Base-by-base conservation (phyloP, 2,329 filamentous ascomycete species). In the Colletotrichum plurivorum region DNA sequence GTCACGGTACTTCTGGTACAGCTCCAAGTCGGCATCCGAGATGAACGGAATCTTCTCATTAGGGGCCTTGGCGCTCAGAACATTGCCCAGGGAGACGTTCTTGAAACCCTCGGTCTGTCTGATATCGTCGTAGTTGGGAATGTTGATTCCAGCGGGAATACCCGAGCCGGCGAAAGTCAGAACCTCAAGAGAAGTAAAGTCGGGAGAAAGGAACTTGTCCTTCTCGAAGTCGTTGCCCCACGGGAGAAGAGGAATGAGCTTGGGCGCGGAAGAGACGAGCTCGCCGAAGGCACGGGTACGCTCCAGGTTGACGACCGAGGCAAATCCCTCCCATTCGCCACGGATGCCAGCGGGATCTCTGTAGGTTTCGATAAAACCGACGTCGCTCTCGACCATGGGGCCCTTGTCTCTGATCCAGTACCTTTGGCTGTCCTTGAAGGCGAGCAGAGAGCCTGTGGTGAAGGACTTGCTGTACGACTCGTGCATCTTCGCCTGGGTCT, bases 31-130 rank as follows among this genome's bases (percentile, higher is more conserved):
- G 52, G 88, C 86, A 2, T 93, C 89, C 15, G 90, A 87, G 76
- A 99, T 94, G 82, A 98, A 97, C 0, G 95, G 95, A 31, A 97
- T 93, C 73, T 93, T 93, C 84, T 98, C 95, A 75, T 97, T 92
- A 0, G 95, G 94, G 0, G 94, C 93, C 83, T 97, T 97, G 15
- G 96, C 96, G 72, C 91, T 93, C 41, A 98, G 84, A 2, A 98
- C 94, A 74, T 99, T 99, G 60, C 95, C 96, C 2, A 99, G 87
- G 12, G 94, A 97, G 13, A 97, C 94, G 74, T 97, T 97, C 83
- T 97, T 97, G 88, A 97, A 97, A 3, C 94, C 94, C 70, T 94
- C 90, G 5, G 88, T 91, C 77, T 97, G 93, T 71, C 94, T 88
- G 69, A 96, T 94, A 71, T 92, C 89, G 73, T 94, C 92, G 74